Conservation (phyloP, 176 grass and related monocot species). For the Canna indica region DNA sequence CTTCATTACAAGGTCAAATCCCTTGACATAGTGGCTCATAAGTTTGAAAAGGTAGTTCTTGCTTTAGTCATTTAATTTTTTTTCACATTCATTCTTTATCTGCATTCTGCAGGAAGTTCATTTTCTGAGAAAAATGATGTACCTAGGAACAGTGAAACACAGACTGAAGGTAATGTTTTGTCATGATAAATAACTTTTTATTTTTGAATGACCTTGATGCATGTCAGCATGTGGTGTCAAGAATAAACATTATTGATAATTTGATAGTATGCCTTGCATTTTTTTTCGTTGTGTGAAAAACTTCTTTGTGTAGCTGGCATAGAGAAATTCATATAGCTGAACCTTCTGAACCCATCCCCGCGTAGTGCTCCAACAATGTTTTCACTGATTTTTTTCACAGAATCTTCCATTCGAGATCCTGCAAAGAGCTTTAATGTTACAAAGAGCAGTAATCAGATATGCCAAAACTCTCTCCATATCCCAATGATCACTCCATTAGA, state of each 20-base stretch:
- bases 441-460: conserved; percentile 28
- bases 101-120: background rate
- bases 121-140: conserved; percentile 6
- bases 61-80: background rate
- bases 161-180: conserved; percentile 28
- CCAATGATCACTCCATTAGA: conserved; percentile 5
- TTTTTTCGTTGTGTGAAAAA: conserved; percentile 13
- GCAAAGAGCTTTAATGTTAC: conserved; percentile 29
- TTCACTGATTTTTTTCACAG: conserved; percentile 25
- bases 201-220: background rate
- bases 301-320: conserved; percentile 4
- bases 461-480: conserved; percentile 1
- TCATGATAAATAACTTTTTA: background rate
- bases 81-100: background rate
- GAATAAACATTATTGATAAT: conserved; percentile 16
- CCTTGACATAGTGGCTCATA: conserved; percentile 3
- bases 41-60: background rate
- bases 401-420: conserved; percentile 22
- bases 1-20: conserved; percentile 45
- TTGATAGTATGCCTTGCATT: conserved; percentile 19
- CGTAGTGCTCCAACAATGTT: background rate
- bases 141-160: conserved; percentile 34
- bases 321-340: background rate
- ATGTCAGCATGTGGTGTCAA: background rate
- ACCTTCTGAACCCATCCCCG: too few relatives aligned